These are phyloP conservation scores for Rhynchosporium secalis DNA, from an alignment of 2,329 filamentous ascomycete genomes.

Conservation along the genomic window DNA sequence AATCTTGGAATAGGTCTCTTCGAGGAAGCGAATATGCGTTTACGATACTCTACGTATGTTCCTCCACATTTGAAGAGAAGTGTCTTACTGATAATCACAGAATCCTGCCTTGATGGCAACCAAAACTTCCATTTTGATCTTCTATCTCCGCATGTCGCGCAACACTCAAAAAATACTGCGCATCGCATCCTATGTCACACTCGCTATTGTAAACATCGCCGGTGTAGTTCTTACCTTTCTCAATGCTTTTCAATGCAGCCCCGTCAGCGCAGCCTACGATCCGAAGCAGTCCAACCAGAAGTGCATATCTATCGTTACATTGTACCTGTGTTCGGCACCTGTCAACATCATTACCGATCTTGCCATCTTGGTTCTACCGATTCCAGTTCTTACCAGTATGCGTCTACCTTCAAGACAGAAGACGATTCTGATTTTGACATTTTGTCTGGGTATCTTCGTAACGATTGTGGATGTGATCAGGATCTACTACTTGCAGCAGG, in stretches of 20 bases:
- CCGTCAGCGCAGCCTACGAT: slow-evolving; percentile 69
- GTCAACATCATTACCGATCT: slow-evolving; percentile 92
- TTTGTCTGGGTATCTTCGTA: slow-evolving; percentile 83
- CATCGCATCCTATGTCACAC: slow-evolving; percentile 76
- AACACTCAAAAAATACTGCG: slow-evolving; percentile 75
- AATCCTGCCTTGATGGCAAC: slow-evolving; percentile 89
- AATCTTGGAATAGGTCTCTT: slow-evolving; percentile 51
- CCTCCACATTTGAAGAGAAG: not conserved
- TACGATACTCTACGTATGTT: slow-evolving; percentile 60
- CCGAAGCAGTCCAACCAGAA: slow-evolving; percentile 37
- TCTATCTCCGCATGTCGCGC: slow-evolving; percentile 81
- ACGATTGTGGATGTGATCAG: slow-evolving; percentile 85
- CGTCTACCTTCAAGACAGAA: slow-evolving; percentile 83
- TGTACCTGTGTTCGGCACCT: slow-evolving; percentile 75
- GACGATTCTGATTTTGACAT: slow-evolving; percentile 81
- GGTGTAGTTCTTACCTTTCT: slow-evolving; percentile 79
- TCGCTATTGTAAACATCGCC: slow-evolving; percentile 75
- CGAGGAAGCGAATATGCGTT: slow-evolving; percentile 64
- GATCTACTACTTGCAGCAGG: slow-evolving; percentile 80
- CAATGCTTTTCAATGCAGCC: slow-evolving; percentile 83
- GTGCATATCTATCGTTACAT: slow-evolving; percentile 56
- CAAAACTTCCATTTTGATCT: slow-evolving; percentile 89
- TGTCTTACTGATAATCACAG: slow-evolving; percentile 45
- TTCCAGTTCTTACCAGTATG: slow-evolving; percentile 86
- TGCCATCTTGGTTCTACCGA: slow-evolving; percentile 81